Evolutionary conservation across 176 grass and related monocot species (phyloP), one percentile per base, ranked within the genome.

Genomic region (Avena insularis): DNA sequence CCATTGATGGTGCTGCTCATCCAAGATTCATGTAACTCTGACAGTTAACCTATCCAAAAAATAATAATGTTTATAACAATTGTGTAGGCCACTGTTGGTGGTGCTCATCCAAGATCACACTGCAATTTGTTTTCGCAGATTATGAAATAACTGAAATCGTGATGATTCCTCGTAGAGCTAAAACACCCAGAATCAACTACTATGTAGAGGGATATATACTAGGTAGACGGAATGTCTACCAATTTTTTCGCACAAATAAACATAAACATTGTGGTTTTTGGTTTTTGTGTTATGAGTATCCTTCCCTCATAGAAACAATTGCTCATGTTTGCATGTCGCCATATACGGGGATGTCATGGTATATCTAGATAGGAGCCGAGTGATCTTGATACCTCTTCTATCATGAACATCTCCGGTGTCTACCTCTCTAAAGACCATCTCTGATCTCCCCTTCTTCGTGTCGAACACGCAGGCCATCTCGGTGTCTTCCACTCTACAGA

Each of bases 41-140:
- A 43, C 10, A 6, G 60, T 77, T 77, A 27, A 62, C 2, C 71
- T 78, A 80, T 46, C 33, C 67, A 84, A 85, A 67, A 70, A 84
- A 77, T 29, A 29, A 29, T 29, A 33, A 47, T 64, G 12, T 53
- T 27, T 2, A 54, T 53, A 27, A 29, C 73, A 76, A 10, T 19
- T 71, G 17, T 12, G 68, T 43, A 71, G 9, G 38, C 8, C 36
- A 1, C 6, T 54, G 73, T 31, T 27, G 73, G 21, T 50, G 48
- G 23, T 8, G 21, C 71, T 75, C 71, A 75, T 75, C 47, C 46
- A 48, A 48, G 46, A 46, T 12, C 36, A 45, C 9, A 6, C 36
- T 1, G 19, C 36, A 71, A n/a, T 71, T 71, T 2, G 0, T 45
- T 11, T n/a, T 59, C 1, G 17, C 68, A 71, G 3, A n/a, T 71